Base-by-base conservation (phyloP, 129 eudicot species). In the Saposhnikovia divaricata region DNA sequence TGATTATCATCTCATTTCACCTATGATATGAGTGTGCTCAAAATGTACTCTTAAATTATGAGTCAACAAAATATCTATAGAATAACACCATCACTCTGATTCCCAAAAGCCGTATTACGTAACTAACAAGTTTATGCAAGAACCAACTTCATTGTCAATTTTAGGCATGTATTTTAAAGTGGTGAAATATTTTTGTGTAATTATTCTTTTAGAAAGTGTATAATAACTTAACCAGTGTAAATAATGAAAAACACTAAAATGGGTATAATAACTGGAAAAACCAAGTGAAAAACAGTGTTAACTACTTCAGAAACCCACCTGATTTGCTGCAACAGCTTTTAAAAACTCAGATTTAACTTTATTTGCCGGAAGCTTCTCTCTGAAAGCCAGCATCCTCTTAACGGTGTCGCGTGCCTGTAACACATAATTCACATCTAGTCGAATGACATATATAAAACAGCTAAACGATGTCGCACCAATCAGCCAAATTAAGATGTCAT, bases 361-460 rank as follows among this genome's bases (percentile, higher is more conserved):
- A 80, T 77, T 78, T 31, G 97, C 98, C 19, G 98, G 97, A 79
- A 94, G 98, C 87, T 90, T 94, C 80, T 92, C 92, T 86, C 97
- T 86, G 82, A 92, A 94, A 63, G 84, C 65, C 66, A 59, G 71
- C 98, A 94, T 91, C 77, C 85, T 87, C 80, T 87, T 90, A 18
- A 84, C 93, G 27, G 82, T 86, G 23, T 82, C 89, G 82, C 85
- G 72, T 63, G 82, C 91, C 98, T 93, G 74, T 57, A 37, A 4
- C 38, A 68, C 65, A 63, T 23, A 14, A 68, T 48, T 77, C 74
- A 85, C 77, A 45, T 25, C 43, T 25, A 25, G 40, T 15, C 40
- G 12, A 3, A 80, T 34, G 47, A 53, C 71, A 40, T 63, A 47
- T 42, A 27, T 2, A 68, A 2, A 68, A 68, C 23, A 12, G 21